Evolutionary conservation across 2,329 filamentous ascomycete genomes (phyloP), one percentile per base, ranked within the genome.

Genomic region (Pseudocercospora fijiensis): DNA sequence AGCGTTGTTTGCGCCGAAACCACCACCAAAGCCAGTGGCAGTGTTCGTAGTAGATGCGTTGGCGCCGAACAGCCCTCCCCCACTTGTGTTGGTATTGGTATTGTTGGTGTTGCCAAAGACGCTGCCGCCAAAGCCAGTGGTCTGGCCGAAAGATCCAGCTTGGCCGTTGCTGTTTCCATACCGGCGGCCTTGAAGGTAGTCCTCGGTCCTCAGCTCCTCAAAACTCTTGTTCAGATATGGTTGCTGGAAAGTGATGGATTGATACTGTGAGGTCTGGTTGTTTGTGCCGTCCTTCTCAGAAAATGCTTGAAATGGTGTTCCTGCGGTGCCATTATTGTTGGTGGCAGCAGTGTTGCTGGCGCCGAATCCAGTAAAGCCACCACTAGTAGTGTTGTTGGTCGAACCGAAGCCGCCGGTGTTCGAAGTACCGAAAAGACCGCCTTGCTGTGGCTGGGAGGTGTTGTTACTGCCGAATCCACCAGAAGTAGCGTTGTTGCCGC

Each of bases 201-300:
- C 95, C 52, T 87, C 91, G 65, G 96, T 62, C 67, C 81, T 77
- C 70, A 83, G 65, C 69, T 83, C 81, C 67, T 90, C 95, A n/a
- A 91, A 86, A 9, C 94, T 97, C 82, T 90, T 98, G 76, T 95
- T 96, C 76, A 88, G 88, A 80, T 94, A 96, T 1, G 89, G 85
- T 24, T 88, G 87, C 78, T 90, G 88, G 76, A 94, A 92, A 22
- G 89, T 81, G 62, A 96, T 86, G 70, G 88, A 94, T 77, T 95
- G 91, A 76, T 90, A 96, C 3, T 88, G 83, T 73, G 90, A 81
- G 58, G 81, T 83, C 73, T 89, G 79, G 61, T 78, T 82, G 4
- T 73, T 84, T 47, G 84, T 86, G 3, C 81, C 78, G 73, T 96
- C 91, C 76, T 94, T 95, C 79, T 96, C 91, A 20, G 83, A 80